Evolutionary conservation across 2,329 filamentous ascomycete genomes (phyloP).

Genomic region (Mollisiaceae sp.): DNA sequence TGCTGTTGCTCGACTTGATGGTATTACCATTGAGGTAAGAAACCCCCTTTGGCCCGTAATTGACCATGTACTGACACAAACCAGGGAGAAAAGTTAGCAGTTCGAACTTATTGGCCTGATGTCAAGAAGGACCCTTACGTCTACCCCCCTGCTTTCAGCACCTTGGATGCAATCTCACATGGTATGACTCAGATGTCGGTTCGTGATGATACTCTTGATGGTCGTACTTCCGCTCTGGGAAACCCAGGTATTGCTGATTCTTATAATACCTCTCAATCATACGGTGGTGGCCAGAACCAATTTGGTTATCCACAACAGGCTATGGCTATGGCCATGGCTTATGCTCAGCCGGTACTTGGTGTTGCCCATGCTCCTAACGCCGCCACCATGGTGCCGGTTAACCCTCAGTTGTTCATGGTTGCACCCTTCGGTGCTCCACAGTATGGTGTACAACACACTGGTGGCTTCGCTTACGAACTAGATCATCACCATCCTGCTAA

Average conservation of each 20-base stretch:
- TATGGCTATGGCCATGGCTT: not conserved
- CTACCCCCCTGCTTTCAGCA: not conserved
- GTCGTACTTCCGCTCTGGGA: not conserved
- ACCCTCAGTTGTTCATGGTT: conserved; percentile 1
- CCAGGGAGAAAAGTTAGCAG: not conserved
- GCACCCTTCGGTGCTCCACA: not conserved
- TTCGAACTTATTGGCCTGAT: too few relatives aligned
- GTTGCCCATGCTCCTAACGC: not conserved
- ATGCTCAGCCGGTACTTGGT: not conserved
- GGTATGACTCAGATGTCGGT: conserved; percentile 10
- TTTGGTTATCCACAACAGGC: too few relatives aligned
- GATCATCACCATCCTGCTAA: not conserved
- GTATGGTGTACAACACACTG: not conserved
- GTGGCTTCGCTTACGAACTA: not conserved
- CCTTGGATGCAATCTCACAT: not conserved
- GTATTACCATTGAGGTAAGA: conserved; percentile 14
- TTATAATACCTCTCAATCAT: not conserved
- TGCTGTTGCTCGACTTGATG: conserved; percentile 13
- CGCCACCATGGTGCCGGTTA: not conserved
- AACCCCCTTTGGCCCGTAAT: too few relatives aligned
- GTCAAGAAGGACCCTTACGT: not conserved
- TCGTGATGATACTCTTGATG: not conserved
- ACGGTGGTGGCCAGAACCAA: too few relatives aligned
- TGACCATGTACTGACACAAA: not conserved
- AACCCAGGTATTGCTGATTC: not conserved